Evolutionary conservation across 495 filamentous ascomycete species (phyloP).

Genomic region (Pyrenula massariospora): DNA sequence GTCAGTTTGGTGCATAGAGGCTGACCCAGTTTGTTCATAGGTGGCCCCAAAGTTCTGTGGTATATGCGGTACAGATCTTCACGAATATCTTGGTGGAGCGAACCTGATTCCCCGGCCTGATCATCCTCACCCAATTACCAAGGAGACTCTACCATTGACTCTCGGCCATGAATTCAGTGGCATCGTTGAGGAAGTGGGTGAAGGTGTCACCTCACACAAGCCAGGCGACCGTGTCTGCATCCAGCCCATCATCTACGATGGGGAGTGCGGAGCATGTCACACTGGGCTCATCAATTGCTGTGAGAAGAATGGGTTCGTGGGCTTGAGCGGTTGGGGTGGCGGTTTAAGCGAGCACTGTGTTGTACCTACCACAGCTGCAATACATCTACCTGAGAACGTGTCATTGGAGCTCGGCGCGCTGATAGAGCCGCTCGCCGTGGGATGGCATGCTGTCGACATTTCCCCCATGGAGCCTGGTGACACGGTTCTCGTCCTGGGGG

Average conservation of each 20-base stretch:
- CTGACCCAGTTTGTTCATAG: not conserved
- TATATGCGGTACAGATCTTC: conserved; percentile 31
- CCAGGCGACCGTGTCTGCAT: conserved; percentile 44
- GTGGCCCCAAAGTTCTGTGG: not conserved
- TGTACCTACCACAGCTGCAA: conserved; percentile 14
- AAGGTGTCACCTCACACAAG: conserved; percentile 34
- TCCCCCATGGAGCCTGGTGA: conserved; percentile 34
- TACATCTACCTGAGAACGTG: conserved; percentile 9
- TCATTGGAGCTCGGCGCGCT: conserved; percentile 26
- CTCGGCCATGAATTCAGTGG: conserved; percentile 56
- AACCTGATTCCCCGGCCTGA: conserved; percentile 35
- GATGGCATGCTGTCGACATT: conserved; percentile 47
- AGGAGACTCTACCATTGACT: conserved; percentile 40
- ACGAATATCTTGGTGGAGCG: conserved; percentile 47
- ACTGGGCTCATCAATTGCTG: conserved; percentile 43
- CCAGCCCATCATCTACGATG: conserved; percentile 48
- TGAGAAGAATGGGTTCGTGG: conserved; percentile 46
- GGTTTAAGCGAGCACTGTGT: conserved; percentile 40
- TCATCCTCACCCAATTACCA: conserved; percentile 44
- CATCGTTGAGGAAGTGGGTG: conserved; percentile 44
- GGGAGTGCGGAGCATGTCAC: conserved; percentile 38
- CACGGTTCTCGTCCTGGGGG: conserved; percentile 39
- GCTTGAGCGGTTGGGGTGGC: conserved; percentile 45
- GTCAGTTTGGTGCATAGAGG: conserved; percentile 1
- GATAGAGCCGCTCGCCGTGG: conserved; percentile 48